These are phyloP conservation scores for Stenogyne calaminthoides DNA, from an alignment of 305 asterid genomes.

Conservation along the genomic window DNA sequence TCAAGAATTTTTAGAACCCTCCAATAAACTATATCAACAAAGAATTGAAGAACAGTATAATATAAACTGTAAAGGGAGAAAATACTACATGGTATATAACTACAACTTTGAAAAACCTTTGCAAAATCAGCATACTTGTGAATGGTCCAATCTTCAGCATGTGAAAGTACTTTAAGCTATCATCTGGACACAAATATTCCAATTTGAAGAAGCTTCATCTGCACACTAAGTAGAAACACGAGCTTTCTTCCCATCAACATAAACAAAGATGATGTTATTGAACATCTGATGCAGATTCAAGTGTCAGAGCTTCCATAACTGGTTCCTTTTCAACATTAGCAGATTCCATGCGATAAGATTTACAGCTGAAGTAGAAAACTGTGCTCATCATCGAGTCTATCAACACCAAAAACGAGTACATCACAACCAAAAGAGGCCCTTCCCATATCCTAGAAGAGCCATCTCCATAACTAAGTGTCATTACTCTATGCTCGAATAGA, in stretches of 20 bases:
- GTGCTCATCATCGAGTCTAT: slow-evolving; percentile 88
- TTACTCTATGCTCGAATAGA: slow-evolving; percentile 85
- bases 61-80: slow-evolving; percentile 24
- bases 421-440: slow-evolving; percentile 86
- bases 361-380: slow-evolving; percentile 96
- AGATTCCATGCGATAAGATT: slow-evolving; percentile 71
- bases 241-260: not conserved
- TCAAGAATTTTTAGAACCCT: not conserved
- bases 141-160: slow-evolving; percentile 24
- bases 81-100: slow-evolving; percentile 19
- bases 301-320: slow-evolving; percentile 59
- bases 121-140: slow-evolving; percentile 13
- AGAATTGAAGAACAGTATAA: slow-evolving; percentile 20
- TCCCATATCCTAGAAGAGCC: slow-evolving; percentile 97
- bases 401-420: slow-evolving; percentile 83
- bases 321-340: slow-evolving; percentile 56
- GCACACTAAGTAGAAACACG: not conserved
- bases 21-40: slow-evolving; percentile 7
- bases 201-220: slow-evolving; percentile 30
- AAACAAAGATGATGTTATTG: slow-evolving; percentile 30
- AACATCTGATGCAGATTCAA: slow-evolving; percentile 45
- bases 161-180: not conserved
- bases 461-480: slow-evolving; percentile 83
- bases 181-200: not conserved
- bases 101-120: slow-evolving; percentile 29